Conservation (phyloP, 495 filamentous ascomycete species). For the Tuber brumale region DNA sequence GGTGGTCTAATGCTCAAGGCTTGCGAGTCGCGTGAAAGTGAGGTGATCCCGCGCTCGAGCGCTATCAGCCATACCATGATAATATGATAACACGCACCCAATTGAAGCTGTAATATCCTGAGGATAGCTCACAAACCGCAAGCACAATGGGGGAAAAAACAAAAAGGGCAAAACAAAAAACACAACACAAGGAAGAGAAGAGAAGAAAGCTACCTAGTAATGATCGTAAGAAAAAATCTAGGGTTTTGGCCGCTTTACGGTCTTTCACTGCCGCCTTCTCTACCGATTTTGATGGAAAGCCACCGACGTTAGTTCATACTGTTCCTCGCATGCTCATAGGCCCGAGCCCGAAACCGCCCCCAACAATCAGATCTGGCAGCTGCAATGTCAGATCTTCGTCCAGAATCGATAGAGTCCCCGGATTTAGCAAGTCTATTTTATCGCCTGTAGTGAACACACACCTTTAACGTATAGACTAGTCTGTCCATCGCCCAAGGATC, state of each 20-base stretch:
- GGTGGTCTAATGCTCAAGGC: background rate
- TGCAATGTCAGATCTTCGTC: slow-evolving; percentile 4
- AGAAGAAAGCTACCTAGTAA: background rate
- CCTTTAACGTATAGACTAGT: background rate
- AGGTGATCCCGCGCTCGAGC: background rate
- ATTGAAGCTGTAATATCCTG: background rate
- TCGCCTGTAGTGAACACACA: background rate
- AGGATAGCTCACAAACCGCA: background rate
- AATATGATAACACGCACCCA: background rate
- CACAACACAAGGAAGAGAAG: background rate
- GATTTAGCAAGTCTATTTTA: slow-evolving; percentile 1
- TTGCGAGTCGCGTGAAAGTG: background rate
- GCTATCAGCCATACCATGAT: background rate
- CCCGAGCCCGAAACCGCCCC: background rate
- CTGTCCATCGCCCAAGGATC: background rate
- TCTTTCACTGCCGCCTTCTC: background rate
- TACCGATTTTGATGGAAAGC: slow-evolving; percentile 3
- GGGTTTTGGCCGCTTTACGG: slow-evolving; percentile 1
- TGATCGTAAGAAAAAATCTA: background rate
- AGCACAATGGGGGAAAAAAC: background rate
- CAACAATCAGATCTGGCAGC: background rate
- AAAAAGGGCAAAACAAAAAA: slow-evolving; percentile 1
- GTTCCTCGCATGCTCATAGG: background rate
- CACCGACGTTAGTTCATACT: background rate
- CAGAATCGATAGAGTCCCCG: background rate